Conservation (phyloP, 768 basidiomycete species). For the Suillus weaverae region DNA sequence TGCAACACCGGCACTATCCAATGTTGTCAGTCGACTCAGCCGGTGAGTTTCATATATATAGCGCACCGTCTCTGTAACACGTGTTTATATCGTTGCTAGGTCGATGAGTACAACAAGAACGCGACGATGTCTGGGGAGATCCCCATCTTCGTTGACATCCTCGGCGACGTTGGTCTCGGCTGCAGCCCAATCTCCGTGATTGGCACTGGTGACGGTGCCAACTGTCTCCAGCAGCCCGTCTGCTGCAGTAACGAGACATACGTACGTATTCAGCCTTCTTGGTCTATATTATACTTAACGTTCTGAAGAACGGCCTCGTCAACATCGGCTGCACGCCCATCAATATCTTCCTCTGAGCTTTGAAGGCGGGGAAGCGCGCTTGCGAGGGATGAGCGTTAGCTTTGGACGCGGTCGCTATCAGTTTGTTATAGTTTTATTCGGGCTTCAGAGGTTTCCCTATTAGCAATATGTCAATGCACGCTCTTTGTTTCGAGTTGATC, state of each 20-base stretch:
- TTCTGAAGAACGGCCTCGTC: conserved; percentile 8
- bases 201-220: conserved; percentile 21
- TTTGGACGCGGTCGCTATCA: not conserved
- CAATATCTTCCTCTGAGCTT: not conserved
- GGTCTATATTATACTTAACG: not conserved
- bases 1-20: conserved; percentile 22
- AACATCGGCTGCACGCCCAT: conserved; percentile 13
- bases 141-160: conserved; percentile 13
- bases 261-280: conserved; percentile 15
- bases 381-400: not conserved
- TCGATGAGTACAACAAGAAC: conserved; percentile 9
- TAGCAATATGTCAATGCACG: conserved; percentile 1
- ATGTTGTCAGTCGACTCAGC: conserved; percentile 22
- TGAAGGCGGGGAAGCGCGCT: not conserved
- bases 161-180: conserved; percentile 24
- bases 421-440: not conserved
- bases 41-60: conserved; percentile 16
- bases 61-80: not conserved
- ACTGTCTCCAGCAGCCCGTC: conserved; percentile 27
- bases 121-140: conserved; percentile 7
- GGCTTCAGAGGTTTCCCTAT: not conserved
- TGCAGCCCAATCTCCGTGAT: conserved; percentile 22
- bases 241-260: conserved; percentile 22
- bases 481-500: not conserved
- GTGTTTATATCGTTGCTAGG: conserved; percentile 10